These are phyloP conservation scores for Clavulina sp. DNA, from an alignment of 768 basidiomycete genomes.

Conservation along the genomic window DNA sequence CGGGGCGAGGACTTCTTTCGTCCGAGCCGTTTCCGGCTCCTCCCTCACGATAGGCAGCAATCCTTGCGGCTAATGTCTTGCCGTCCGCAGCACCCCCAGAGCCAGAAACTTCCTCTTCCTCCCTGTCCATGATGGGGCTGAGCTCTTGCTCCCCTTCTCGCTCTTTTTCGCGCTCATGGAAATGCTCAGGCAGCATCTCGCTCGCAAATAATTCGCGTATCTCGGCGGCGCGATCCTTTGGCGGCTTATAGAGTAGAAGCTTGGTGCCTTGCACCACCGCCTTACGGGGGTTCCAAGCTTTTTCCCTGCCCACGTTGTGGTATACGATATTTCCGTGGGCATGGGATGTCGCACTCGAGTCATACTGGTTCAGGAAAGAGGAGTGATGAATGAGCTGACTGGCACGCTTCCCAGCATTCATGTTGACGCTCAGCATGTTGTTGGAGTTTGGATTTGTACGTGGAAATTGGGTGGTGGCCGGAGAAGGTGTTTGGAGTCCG, in stretches of 20 bases:
- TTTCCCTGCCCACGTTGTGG: slow-evolving; percentile 25
- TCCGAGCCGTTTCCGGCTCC: too few species aligned
- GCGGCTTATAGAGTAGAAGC: slow-evolving; percentile 73
- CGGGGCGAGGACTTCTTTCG: too few species aligned
- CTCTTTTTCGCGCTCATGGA: too few species aligned
- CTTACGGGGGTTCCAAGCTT: slow-evolving; percentile 80
- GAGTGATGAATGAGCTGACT: slow-evolving; percentile 66
- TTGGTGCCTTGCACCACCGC: slow-evolving; percentile 71
- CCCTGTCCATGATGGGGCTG: too few species aligned
- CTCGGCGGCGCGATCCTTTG: slow-evolving; percentile 42
- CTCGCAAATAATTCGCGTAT: slow-evolving; percentile 57
- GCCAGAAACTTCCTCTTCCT: too few species aligned
- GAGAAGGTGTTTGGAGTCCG: too few species aligned
- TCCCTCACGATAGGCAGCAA: too few species aligned
- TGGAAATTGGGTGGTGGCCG: too few species aligned
- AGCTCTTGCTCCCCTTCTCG: too few species aligned
- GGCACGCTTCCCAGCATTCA: slow-evolving; percentile 7
- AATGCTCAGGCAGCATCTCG: too few species aligned
- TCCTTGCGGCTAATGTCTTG: too few species aligned
- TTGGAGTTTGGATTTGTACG: background rate
- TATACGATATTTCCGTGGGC: slow-evolving; percentile 12
- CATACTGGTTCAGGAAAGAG: slow-evolving; percentile 59
- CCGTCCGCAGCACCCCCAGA: too few species aligned
- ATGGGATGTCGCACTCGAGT: background rate
- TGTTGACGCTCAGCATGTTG: background rate